Evolutionary conservation across 805 yeast genomes (phyloP).

Genomic region (Starmerella riodocensis): DNA sequence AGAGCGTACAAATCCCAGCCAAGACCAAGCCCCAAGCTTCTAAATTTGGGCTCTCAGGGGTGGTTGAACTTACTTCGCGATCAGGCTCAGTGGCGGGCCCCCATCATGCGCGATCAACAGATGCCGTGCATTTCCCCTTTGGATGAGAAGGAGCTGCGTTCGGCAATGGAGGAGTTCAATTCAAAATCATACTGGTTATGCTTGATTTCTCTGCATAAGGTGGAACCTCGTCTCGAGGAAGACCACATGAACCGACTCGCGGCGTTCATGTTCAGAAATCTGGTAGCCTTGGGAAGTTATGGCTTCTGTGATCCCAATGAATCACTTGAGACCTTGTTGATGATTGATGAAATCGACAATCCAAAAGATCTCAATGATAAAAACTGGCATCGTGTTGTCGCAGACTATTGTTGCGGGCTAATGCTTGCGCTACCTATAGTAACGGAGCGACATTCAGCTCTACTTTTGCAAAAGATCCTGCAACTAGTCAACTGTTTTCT

Average conservation of each 20-base stretch:
- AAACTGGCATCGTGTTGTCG: slow-evolving; percentile 57
- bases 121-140: neutral
- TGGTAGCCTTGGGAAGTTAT: slow-evolving; percentile 28
- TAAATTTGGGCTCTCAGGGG: neutral
- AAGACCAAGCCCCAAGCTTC: neutral
- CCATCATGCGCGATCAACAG: neutral
- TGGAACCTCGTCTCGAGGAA: slow-evolving; percentile 41
- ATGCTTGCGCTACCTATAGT: slow-evolving; percentile 10
- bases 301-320: slow-evolving; percentile 24
- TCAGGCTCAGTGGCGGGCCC: neutral
- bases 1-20: slow-evolving; percentile 2
- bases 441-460: neutral
- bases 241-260: slow-evolving; percentile 54
- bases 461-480: neutral
- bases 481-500: slow-evolving; percentile 32
- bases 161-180: neutral
- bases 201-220: slow-evolving; percentile 37
- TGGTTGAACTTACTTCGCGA: neutral
- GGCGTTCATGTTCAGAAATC: slow-evolving; percentile 41
- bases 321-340: neutral
- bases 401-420: slow-evolving; percentile 38
- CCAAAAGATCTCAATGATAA: slow-evolving; percentile 40
- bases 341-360: neutral
- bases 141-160: slow-evolving; percentile 16
- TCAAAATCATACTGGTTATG: slow-evolving; percentile 10